Conservation (phyloP, 768 basidiomycete species). For the Collybiopsis luxurians region DNA sequence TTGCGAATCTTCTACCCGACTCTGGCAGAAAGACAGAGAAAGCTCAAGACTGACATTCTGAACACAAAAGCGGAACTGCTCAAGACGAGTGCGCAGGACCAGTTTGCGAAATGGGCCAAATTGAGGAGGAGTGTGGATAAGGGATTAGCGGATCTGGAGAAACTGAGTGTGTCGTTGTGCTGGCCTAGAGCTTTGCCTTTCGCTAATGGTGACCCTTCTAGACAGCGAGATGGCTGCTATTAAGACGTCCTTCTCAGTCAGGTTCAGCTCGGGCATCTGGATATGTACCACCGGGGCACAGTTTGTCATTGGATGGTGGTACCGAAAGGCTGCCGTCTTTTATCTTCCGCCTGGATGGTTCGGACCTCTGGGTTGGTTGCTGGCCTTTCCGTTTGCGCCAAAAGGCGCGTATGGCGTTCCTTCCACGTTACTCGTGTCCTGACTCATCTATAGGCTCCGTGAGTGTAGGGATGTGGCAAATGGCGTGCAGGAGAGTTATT, state of each 20-base stretch:
- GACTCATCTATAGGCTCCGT: constrained; percentile 80
- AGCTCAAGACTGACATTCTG: constrained; percentile 79
- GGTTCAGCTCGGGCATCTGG: constrained; percentile 78
- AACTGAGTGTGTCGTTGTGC: constrained; percentile 69
- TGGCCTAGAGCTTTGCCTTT: neutral
- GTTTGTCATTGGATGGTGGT: constrained; percentile 87
- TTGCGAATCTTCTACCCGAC: constrained; percentile 60
- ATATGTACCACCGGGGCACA: constrained; percentile 84
- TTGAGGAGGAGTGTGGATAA: constrained; percentile 89
- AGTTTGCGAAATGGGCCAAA: constrained; percentile 99
- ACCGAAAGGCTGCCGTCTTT: constrained; percentile 87
- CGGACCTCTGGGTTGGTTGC: constrained; percentile 83
- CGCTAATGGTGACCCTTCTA: constrained; percentile 26
- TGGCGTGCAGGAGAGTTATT: constrained; percentile 89
- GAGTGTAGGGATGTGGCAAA: constrained; percentile 92
- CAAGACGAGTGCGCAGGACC: constrained; percentile 92
- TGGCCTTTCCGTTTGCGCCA: constrained; percentile 90
- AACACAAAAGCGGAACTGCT: constrained; percentile 79
- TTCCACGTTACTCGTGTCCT: neutral
- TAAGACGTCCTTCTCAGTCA: constrained; percentile 62
- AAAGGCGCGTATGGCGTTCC: constrained; percentile 49
- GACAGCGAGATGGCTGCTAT: constrained; percentile 63
- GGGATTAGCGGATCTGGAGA: constrained; percentile 86
- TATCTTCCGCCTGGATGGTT: constrained; percentile 91
- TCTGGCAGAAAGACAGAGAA: constrained; percentile 54